These are phyloP conservation scores for Thraustochytrium sp. DNA, from an alignment of 352 stramenopile genomes.

Conservation along the genomic window DNA sequence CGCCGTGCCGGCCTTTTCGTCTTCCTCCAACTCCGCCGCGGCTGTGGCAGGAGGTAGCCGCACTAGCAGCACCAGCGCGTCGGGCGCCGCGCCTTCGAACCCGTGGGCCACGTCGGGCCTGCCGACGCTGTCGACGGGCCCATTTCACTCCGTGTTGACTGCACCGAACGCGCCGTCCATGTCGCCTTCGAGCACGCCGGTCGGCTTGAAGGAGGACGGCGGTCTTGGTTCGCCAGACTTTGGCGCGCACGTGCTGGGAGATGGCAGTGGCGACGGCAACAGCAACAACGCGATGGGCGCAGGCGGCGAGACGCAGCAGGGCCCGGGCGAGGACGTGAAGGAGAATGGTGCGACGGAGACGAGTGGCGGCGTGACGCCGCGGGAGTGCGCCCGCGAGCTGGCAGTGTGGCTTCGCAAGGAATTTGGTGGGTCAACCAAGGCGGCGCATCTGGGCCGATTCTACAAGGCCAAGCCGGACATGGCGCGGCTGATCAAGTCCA, in stretches of 20 bases:
- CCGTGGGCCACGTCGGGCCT: neutral
- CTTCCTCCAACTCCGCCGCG: neutral
- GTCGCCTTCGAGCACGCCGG: no score
- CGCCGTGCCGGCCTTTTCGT: no score
- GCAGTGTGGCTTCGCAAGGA: neutral
- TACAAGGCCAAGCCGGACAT: constrained; percentile 15
- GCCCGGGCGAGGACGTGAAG: neutral
- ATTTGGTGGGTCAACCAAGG: constrained; percentile 11
- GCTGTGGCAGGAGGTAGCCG: neutral
- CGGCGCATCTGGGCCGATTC: neutral
- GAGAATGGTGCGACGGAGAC: neutral
- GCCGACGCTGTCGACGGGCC: neutral
- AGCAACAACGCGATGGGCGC: neutral
- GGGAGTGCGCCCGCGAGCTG: neutral
- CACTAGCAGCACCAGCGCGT: neutral
- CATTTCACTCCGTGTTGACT: neutral
- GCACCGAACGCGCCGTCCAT: no score
- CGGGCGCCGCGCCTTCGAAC: neutral
- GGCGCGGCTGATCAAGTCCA: neutral
- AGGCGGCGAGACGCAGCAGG: no score
- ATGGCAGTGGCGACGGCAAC: neutral
- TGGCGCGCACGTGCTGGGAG: no score
- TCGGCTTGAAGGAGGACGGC: no score
- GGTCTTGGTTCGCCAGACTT: no score
- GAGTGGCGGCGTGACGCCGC: neutral